Conservation (phyloP, 2,329 filamentous ascomycete species). For the Sclerotinia glacialis region DNA sequence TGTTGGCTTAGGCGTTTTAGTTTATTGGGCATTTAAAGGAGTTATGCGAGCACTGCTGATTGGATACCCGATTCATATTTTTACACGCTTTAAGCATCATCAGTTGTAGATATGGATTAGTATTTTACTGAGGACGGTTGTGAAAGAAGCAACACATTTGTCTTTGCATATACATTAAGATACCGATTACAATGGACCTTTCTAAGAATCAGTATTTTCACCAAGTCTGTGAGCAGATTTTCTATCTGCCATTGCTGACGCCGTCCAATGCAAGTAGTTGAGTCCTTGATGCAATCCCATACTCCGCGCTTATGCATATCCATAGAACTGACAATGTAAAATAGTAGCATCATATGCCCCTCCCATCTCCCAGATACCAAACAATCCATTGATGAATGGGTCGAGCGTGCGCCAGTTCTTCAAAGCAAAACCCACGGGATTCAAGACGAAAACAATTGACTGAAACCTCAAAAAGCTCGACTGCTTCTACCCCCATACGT, state of each 20-base stretch:
- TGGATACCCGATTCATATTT: conserved; percentile 30
- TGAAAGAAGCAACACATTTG: neutral
- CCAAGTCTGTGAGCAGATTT: neutral
- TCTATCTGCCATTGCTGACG: neutral
- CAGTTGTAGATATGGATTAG: conserved; percentile 9
- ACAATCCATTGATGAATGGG: neutral
- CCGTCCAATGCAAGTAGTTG: conserved; percentile 17
- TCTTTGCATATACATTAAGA: neutral
- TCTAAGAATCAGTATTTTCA: neutral
- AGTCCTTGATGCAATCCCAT: neutral
- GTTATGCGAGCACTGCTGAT: conserved; percentile 27
- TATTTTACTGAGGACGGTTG: neutral
- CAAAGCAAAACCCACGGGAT: neutral
- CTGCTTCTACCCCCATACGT: neutral
- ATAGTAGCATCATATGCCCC: neutral
- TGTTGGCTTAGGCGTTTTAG: conserved; percentile 34
- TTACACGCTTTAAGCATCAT: conserved; percentile 1
- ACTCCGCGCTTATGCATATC: conserved; percentile 23
- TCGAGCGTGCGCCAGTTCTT: neutral
- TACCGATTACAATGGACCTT: neutral
- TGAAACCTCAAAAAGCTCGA: no score
- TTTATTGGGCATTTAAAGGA: conserved; percentile 33
- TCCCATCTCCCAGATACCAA: neutral
- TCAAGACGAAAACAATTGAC: neutral
- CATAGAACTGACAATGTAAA: neutral